Conservation (phyloP, 2,329 filamentous ascomycete genomes). For the Canariomyces notabilis region DNA sequence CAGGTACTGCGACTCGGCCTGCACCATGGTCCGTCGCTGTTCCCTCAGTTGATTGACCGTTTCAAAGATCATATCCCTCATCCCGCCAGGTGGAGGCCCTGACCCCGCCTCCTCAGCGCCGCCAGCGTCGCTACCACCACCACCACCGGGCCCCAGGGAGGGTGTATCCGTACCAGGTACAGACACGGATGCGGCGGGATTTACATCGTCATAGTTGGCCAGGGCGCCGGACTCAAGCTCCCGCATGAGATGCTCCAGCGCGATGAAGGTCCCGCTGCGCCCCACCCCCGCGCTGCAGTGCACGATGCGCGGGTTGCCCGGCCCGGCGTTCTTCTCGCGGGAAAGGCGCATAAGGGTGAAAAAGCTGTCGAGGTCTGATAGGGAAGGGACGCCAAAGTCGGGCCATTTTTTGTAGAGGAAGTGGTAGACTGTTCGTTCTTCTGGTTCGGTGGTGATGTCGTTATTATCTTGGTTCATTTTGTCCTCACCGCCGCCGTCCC, state of each 20-base stretch:
- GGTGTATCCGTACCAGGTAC: neutral
- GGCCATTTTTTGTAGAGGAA: conserved; percentile 85
- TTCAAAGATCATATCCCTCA: conserved; percentile 65
- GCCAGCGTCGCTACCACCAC: neutral
- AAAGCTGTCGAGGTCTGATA: conserved; percentile 62
- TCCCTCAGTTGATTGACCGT: conserved; percentile 76
- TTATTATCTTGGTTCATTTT: neutral
- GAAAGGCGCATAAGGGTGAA: conserved; percentile 66
- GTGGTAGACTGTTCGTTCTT: conserved; percentile 70
- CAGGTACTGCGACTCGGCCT: conserved; percentile 74
- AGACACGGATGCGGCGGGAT: conserved; percentile 1
- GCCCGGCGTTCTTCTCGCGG: conserved; percentile 48
- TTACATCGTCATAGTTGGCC: conserved; percentile 37
- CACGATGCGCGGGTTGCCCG: conserved; percentile 69
- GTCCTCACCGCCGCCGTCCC: no score
- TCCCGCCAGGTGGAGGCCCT: conserved; percentile 5
- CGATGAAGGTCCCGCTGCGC: conserved; percentile 90
- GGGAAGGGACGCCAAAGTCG: conserved; percentile 76
- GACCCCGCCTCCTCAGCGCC: neutral
- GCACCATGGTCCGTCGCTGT: conserved; percentile 94
- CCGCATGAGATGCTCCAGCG: conserved; percentile 82
- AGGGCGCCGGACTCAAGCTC: conserved; percentile 74
- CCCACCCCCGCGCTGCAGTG: conserved; percentile 92
- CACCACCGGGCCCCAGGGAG: no score
- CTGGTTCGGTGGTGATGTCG: conserved; percentile 23